A percentile compares a stretch with the other conserved stretches of the same genome.
Conservation (phyloP, 1,284 basidiomycete species). For the Cystobasidiaceae sp. region DNA sequence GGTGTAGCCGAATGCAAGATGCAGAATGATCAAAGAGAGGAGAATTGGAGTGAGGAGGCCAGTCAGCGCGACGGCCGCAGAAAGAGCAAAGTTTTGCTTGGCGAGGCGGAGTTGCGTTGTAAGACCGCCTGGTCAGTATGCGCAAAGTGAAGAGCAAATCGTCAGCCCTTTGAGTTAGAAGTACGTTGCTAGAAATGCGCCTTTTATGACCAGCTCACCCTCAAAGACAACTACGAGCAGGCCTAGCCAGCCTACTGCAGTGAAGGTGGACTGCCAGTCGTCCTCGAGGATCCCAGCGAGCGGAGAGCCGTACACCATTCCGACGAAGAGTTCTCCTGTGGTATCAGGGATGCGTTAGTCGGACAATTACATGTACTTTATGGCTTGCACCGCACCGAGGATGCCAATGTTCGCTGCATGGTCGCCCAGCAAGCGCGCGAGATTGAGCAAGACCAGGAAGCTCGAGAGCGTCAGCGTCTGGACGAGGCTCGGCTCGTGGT, state of each 20-base stretch:
- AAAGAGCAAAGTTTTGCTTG: constrained; percentile 50
- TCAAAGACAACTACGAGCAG: constrained; percentile 55
- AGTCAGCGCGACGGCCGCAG: constrained; percentile 50
- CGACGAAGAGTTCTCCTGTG: constrained; percentile 52
- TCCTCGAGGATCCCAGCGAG: constrained; percentile 50
- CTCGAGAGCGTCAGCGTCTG: constrained; percentile 46
- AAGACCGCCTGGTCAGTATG: constrained; percentile 49
- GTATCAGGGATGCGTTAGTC: no score
- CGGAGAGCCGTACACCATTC: constrained; percentile 53
- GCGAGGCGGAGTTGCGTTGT: constrained; percentile 50
- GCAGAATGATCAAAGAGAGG: constrained; percentile 50
- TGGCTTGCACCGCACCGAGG: constrained; percentile 24
- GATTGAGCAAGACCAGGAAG: constrained; percentile 49
- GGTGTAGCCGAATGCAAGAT: constrained; percentile 43
- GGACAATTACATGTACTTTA: not conserved
- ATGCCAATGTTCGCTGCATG: constrained; percentile 44
- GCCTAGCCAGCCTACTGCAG: constrained; percentile 53
- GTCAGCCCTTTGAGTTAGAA: no score
- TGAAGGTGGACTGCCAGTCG: constrained; percentile 51
- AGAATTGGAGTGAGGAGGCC: constrained; percentile 54
- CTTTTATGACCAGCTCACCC: constrained; percentile 44
- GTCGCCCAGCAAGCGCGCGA: constrained; percentile 42
- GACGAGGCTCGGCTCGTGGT: constrained; percentile 45
- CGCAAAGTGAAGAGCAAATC: constrained; percentile 34
- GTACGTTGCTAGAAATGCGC: no score